A percentile compares a stretch with the other conserved stretches of the same genome.
These are phyloP conservation scores for Pseudocercospora fijiensis DNA, from an alignment of 2,329 filamentous ascomycete species.

Conservation along the genomic window DNA sequence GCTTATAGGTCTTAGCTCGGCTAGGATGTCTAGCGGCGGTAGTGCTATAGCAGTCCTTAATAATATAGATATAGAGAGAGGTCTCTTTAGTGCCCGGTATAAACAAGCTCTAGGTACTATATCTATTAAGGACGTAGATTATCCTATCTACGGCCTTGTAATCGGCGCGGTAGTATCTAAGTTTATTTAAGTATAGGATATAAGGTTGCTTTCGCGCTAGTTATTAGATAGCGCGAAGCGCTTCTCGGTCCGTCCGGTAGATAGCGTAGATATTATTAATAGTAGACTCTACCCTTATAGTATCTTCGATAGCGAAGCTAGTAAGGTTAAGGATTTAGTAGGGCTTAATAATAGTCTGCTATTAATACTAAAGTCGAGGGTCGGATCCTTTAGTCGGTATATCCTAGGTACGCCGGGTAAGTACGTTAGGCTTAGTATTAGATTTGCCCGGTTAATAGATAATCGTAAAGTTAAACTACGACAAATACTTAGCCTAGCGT, in stretches of 20 bases:
- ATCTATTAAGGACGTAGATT: not conserved
- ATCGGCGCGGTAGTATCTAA: not conserved
- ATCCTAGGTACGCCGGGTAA: not conserved
- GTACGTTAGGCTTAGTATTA: not conserved
- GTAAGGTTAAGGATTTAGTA: not conserved
- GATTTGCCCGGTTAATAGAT: conserved; percentile 12
- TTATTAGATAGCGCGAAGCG: not conserved
- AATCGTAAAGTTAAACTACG: conserved; percentile 3
- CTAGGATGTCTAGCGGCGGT: not conserved
- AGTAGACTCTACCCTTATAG: not conserved
- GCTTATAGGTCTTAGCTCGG: not conserved
- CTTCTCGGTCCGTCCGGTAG: not conserved
- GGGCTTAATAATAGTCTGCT: not conserved
- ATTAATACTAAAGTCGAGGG: conserved; percentile 1
- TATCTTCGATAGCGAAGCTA: not conserved
- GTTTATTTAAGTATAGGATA: not conserved
- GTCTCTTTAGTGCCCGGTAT: not conserved
- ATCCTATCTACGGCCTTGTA: not conserved
- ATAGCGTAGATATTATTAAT: not conserved
- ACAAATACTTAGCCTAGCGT: conserved; percentile 28
- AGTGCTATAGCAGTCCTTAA: not conserved
- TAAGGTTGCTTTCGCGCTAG: not conserved
- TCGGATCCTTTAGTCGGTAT: not conserved
- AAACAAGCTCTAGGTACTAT: not conserved
- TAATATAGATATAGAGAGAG: not conserved